Base-by-base conservation (phyloP, 768 basidiomycete genomes). In the Pseudohyphozyma bogoriensis region DNA sequence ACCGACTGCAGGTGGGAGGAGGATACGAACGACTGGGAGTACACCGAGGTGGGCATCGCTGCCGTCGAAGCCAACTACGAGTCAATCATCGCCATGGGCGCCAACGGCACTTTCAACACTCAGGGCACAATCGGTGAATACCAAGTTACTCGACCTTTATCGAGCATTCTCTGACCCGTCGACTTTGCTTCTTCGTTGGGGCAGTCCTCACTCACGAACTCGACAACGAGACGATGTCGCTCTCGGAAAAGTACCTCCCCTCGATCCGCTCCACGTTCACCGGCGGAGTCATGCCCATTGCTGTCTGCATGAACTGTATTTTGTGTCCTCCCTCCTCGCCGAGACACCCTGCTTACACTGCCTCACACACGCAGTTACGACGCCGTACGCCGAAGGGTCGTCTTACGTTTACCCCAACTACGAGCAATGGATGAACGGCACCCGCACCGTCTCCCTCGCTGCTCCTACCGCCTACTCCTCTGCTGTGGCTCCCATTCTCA, bases 211-310 rank as follows among this genome's bases (percentile, higher is more conserved):
- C 42, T 15, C 29, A 50, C 24, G 47, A 64, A 45, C 24, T 45
- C 68, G 69, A 63, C 68, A 72, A 70, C 59, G 70, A 58, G 37
- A 74, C 73, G 47, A 75, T 75, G 74, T 31, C 56, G n/a, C 66
- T 73, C n/a, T 56, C 63, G 26, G 35, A 69, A 46, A 59, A 69
- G 58, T 69, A 63, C 58, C 62, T 70, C 29, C 68, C 71, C 24
- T 45, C 59, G 56, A 66, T 74, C 56, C 68, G 66, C 51, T 29
- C 68, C 31, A 63, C 63, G 4, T 74, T 72, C 65, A 68, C 64
- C n/a, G 64, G 71, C 42, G 63, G 65, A 15, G 65, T 75, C 26
- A 66, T 73, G 13, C 73, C 74, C 22, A 64, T 65, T 13, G 20
- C 7, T 4, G 29, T 18, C 7, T 32, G 1, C 35, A 3, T n/a